Evolutionary conservation across 257 asterid species (phyloP), one percentile per base, ranked within the genome.

Genomic region (Echium plantagineum): DNA sequence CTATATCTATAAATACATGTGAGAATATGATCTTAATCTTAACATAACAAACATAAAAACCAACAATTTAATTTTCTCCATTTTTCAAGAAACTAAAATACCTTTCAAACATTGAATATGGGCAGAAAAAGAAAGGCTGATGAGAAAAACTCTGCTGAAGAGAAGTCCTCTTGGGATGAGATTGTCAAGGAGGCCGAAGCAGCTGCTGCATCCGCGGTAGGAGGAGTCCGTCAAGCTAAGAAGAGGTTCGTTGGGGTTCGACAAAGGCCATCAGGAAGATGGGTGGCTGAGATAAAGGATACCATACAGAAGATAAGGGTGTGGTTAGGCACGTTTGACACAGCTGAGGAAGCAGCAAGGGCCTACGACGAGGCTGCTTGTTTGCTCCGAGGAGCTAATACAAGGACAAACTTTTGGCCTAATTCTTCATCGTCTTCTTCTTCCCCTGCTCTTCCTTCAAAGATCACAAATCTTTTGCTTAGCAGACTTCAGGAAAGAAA

Each of bases 401-500:
- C 69, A 20, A 61, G 69, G 1, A 65, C 63, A 9, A 65, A 65
- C 42, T 65, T 89, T 69, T 85, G 96, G 93, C 96, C 94, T 16
- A 59, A 66, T 65, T 18, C 63, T 65, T 28, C 58, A 53, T 56
- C 57, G 6, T 53, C 63, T 17, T 2, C 83, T 3, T 42, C 83
- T 3, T 42, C 83, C 20, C 80, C 95, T 0, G 94, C 85, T 15
- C 78, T 89, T 2, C 87, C 96, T 48, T 75, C 94, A 0, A 89
- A 81, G 62, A 85, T 89, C 54, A 85, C 89, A 0, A 85, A 85
- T 62, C 82, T 89, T 65, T 88, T 89, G 24, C 69, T 84, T 51
- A 82, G 63, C 63, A 78, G 94, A 72, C 81, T 86, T 12, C 78
- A 81, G 63, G 95, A 87, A 38, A 71, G 95, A 49, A 84, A 86